Evolutionary conservation across 2,329 filamentous ascomycete genomes (phyloP).

Genomic region (Aspergillus alliaceus): DNA sequence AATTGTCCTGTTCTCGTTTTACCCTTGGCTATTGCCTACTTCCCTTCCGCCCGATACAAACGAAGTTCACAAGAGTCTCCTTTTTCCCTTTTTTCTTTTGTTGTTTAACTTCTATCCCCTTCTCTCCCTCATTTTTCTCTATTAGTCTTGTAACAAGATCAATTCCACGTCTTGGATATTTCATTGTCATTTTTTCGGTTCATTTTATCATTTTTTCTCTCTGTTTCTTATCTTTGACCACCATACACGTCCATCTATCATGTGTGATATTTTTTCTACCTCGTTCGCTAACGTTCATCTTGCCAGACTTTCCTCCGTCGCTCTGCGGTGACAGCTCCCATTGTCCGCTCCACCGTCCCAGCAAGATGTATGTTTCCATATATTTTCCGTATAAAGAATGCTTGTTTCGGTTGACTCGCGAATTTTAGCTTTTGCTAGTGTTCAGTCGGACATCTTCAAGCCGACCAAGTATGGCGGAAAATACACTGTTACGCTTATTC

Average conservation of each 20-base stretch:
- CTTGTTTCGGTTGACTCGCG: constrained; percentile 16
- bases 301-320: constrained; percentile 58
- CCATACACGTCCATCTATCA: background rate
- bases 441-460: constrained; percentile 97
- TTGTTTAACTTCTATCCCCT: background rate
- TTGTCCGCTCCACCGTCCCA: constrained; percentile 51
- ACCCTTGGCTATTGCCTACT: constrained; percentile 42
- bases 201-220: background rate
- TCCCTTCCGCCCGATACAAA: constrained; percentile 38
- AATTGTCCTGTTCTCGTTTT: constrained; percentile 1
- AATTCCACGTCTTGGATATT: background rate
- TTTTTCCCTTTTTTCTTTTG: constrained; percentile 28
- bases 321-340: constrained; percentile 49
- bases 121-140: background rate
- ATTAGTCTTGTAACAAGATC: background rate
- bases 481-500: constrained; percentile 98
- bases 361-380: constrained; percentile 53
- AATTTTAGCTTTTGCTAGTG: constrained; percentile 67
- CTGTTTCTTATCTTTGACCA: too few species aligned
- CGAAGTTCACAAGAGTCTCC: constrained; percentile 46
- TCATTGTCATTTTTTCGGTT: background rate
- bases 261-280: background rate
- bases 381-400: background rate
- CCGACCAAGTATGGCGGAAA: constrained; percentile 98
- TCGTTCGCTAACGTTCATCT: background rate